Evolutionary conservation across 495 filamentous ascomycete species (phyloP).

Genomic region (Daldinia caldariorum): DNA sequence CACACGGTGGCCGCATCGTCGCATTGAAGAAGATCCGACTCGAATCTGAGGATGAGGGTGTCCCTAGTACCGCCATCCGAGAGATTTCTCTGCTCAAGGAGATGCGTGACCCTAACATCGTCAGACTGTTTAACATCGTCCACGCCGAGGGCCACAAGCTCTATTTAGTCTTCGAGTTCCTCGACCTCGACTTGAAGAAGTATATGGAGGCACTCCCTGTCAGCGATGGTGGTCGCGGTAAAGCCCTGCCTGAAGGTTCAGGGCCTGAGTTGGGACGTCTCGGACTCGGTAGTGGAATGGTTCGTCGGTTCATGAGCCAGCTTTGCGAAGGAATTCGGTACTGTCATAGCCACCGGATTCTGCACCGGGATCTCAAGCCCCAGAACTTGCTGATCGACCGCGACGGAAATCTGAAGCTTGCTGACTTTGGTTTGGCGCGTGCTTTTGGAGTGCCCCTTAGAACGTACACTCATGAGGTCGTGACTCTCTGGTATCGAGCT

Average conservation of each 20-base stretch:
- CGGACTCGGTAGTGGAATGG: slow-evolving; percentile 88
- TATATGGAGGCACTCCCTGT: slow-evolving; percentile 98
- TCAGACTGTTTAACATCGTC: slow-evolving; percentile 91
- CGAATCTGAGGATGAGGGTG: slow-evolving; percentile 96
- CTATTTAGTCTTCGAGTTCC: slow-evolving; percentile 93
- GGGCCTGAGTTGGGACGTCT: slow-evolving; percentile 70
- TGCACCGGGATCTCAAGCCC: slow-evolving; percentile 97
- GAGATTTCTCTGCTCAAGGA: slow-evolving; percentile 97
- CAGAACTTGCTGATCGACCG: slow-evolving; percentile 96
- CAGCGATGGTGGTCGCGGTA: slow-evolving; percentile 87
- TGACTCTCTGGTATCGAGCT: slow-evolving; percentile 98
- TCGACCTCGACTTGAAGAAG: slow-evolving; percentile 94
- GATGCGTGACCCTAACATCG: slow-evolving; percentile 96
- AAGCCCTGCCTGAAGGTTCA: slow-evolving; percentile 83
- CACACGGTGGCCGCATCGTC: slow-evolving; percentile 81
- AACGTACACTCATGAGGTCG: slow-evolving; percentile 98
- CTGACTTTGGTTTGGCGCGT: slow-evolving; percentile 95
- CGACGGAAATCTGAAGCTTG: slow-evolving; percentile 95
- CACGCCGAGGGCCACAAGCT: slow-evolving; percentile 97
- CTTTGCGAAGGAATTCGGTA: slow-evolving; percentile 90
- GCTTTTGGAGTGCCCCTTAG: slow-evolving; percentile 96
- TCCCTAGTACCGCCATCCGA: slow-evolving; percentile 94
- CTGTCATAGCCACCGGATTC: slow-evolving; percentile 93
- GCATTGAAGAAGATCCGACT: slow-evolving; percentile 98
- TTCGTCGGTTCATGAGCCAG: slow-evolving; percentile 98